Evolutionary conservation across 1,284 basidiomycete species (phyloP), one percentile per base, ranked within the genome.

Genomic region (Naganishia sp.): DNA sequence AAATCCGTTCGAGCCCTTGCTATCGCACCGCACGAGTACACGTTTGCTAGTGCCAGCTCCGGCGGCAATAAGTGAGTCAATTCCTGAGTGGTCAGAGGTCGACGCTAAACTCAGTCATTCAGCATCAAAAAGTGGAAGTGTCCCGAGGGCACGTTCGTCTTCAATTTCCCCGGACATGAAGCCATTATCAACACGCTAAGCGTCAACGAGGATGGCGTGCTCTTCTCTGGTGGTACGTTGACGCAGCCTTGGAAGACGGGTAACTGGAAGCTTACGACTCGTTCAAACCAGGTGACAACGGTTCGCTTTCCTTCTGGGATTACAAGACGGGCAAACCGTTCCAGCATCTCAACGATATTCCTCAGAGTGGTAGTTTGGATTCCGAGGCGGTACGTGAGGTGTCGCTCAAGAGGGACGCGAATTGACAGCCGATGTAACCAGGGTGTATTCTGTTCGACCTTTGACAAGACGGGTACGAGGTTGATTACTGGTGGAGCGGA

Each of bases 61-160:
- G 95, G 95, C 15, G 94, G 93, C 0, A 96, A 96, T 82, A 98
- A 98, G 78, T 79, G 65, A 66, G 78, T 69, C 15, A 13, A 3
- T 18, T 6, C 6, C 39, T 45, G 7, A 1, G 49, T 5, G 9
- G 28, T 39, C 39, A 45, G n/a, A 15, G 23, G 2, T 23, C 36
- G 23, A 28, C 39, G 6, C 33, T 28, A 11, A 33, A 28, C 28
- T 5, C 28, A 28, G 28, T 28, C 28, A 28, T 39, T 42, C 57
- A 79, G 77, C 79, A 96, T 99, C 82, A 99, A 99, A 79, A 97
- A 97, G 77, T 99, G 95, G 95, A 94, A 95, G 75, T 98, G 92
- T 74, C 95, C 95, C 13, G 93, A 98, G 70, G 96, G 96, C 48
- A 82, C 86, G 1, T 95, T 99, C 72, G 92, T 98, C 9, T 90